Base-by-base conservation (phyloP, 2,329 filamentous ascomycete genomes). In the Curvularia lunata region DNA sequence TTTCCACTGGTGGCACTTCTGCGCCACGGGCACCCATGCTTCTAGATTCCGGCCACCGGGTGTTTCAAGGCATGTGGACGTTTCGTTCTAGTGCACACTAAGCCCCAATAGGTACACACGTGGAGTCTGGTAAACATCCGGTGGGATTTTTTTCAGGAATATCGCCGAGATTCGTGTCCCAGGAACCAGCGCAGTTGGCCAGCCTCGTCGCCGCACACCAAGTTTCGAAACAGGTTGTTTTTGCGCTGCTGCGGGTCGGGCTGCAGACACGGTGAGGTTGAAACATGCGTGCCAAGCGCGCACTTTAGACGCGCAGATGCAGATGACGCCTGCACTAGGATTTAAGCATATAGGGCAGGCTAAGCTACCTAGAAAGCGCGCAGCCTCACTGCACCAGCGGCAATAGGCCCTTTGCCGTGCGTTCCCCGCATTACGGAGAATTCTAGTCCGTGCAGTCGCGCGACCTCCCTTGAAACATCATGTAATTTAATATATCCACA, bases 401-500 rank as follows among this genome's bases (percentile, higher is more conserved):
- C 32, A 41, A 27, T n/a, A 27, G 10, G 40, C 34, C 28, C 42
- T 37, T 42, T 48, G 49, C 37, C 28, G 54, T 21, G 23, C 19
- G 40, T 42, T 43, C 54, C 54, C 54, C 50, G 50, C 54, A 57
- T 48, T 54, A 48, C 49, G 54, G 54, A 57, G 49, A 48, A 57
- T 57, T 48, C 18, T 28, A 18, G 54, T 45, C 54, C 54, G 54
- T 53, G 50, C 50, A 38, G 43, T 25, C 30, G 46, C 27, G 13
- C 23, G 18, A 47, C 40, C 30, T 37, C 43, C 54, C 50, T 53
- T 53, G 54, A 54, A 57, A 54, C 54, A 43, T 23, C 43, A 43
- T 53, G 54, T 54, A 46, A 54, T 57, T 40, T 57, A 54, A 57
- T 57, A 56, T 56, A 53, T 37, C 32, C 49, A 48, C 42, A 53